Conservation (phyloP, 306 rosid genomes). For the Hippophae gyantsensis region DNA sequence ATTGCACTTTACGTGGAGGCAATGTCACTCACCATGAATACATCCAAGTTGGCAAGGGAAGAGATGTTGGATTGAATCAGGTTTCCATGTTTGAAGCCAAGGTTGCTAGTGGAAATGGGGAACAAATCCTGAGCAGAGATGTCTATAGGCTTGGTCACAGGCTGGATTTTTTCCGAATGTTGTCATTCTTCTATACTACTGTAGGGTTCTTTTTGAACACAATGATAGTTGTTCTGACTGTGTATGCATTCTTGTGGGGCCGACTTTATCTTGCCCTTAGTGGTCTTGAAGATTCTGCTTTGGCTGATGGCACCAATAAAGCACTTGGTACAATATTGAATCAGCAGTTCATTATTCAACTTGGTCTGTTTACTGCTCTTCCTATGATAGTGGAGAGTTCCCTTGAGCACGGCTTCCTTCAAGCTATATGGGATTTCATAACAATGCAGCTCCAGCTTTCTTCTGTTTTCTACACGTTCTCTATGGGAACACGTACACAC, state of each 20-base stretch:
- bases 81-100: slow-evolving; percentile 90
- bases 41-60: slow-evolving; percentile 90
- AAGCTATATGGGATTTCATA: slow-evolving; percentile 71
- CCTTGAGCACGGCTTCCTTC: slow-evolving; percentile 72
- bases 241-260: slow-evolving; percentile 78
- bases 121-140: slow-evolving; percentile 76
- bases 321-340: slow-evolving; percentile 59
- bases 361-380: slow-evolving; percentile 77
- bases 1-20: slow-evolving; percentile 80
- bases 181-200: slow-evolving; percentile 74
- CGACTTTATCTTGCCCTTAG: slow-evolving; percentile 74
- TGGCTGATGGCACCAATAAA: slow-evolving; percentile 23
- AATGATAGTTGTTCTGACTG: slow-evolving; percentile 63
- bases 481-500: slow-evolving; percentile 78
- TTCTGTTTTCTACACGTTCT: slow-evolving; percentile 79
- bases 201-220: slow-evolving; percentile 81
- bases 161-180: slow-evolving; percentile 76
- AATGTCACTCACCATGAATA: slow-evolving; percentile 86
- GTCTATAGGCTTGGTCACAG: slow-evolving; percentile 78
- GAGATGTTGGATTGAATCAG: slow-evolving; percentile 88
- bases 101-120: slow-evolving; percentile 92
- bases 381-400: slow-evolving; percentile 88
- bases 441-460: slow-evolving; percentile 90
- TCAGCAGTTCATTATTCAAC: slow-evolving; percentile 70
- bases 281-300: slow-evolving; percentile 56